Base-by-base conservation (phyloP, 192 early-diverging fungal genomes). In the Kappamyces sp. region DNA sequence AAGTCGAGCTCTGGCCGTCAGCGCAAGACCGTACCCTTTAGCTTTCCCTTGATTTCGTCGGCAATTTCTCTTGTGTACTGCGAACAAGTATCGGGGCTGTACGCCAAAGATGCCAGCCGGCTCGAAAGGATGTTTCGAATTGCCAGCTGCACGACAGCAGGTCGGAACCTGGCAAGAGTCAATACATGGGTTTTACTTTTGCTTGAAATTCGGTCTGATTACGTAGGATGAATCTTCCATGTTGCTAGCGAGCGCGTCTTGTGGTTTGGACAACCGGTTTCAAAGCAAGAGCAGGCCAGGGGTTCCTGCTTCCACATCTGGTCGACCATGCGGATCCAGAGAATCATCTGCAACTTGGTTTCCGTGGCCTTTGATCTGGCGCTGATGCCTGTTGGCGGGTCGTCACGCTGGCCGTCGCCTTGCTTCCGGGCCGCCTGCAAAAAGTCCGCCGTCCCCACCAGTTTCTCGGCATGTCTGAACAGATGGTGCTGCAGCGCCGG, bases 121-220 rank as follows among this genome's bases (percentile, higher is more conserved):
- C 76, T 73, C 3, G 47, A 49, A 42, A 83, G 69, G 33, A 78
- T 58, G 44, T 76, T 70, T 47, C 77, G 66, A 6, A 83, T 79
- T 9, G 79, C 34, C 44, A 63, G 65, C 12, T 60, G 52, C 31
- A 75, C 73, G 31, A 77, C 52, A 7, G 74, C 50, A 2, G 77
- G 81, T 5, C 74, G 68, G 66, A 83, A 83, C 61, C 79, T 83
- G 50, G 23, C 7, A 40, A 41, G 40, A 2, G 10, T 12, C 3
- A 10, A 51, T 8, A 49, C 7, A 39, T 32, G 15, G 43, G 12
- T 43, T 65, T 4, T 69, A 80, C 78, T 80, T 80, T 69, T 80
- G 72, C 47, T 80, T 80, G 62, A 70, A 80, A 68, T 80, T 80
- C 13, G 78, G 78, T 35, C 78, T 57, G 40, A 80, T 80, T n/a